Percentiles rank a stretch among this genome's conserved stretches.
phyloP scores from a whole-genome alignment of 148 eudicot species.

The Chenopodium formosanum region DNA sequence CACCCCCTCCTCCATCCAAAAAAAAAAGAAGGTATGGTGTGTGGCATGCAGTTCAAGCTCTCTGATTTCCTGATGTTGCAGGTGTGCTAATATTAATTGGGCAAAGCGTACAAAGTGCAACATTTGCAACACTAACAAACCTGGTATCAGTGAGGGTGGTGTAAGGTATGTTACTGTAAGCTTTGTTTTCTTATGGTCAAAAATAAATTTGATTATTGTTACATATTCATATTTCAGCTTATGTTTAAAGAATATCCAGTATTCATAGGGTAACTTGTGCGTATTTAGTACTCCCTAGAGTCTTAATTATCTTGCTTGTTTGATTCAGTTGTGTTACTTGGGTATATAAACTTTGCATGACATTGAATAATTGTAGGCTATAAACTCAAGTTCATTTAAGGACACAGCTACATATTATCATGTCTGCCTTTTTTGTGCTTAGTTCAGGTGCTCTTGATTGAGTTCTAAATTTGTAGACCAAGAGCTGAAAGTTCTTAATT shows the following conservation, averaged over 20 bases:
- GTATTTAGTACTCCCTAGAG: too few relatives aligned
- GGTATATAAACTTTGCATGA: background rate
- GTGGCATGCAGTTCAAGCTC: background rate
- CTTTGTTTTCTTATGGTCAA: background rate
- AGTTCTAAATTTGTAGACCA: background rate
- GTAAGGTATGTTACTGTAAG: conserved; percentile 53
- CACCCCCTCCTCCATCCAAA: background rate
- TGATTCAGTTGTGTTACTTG: background rate
- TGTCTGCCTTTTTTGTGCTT: background rate
- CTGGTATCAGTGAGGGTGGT: conserved; percentile 88
- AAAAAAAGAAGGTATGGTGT: too few relatives aligned
- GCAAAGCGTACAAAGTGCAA: conserved; percentile 93
- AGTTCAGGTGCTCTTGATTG: background rate
- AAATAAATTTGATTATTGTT: background rate
- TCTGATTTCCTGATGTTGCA: conserved; percentile 38
- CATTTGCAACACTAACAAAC: conserved; percentile 97
- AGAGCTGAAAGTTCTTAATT: background rate
- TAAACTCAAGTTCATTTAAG: background rate
- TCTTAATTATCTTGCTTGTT: too few relatives aligned
- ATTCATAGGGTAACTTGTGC: too few relatives aligned
- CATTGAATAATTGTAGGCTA: background rate
- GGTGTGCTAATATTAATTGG: conserved; percentile 99
- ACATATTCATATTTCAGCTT: background rate
- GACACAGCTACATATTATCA: background rate
- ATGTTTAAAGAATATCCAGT: too few relatives aligned